Conservation (phyloP, 495 filamentous ascomycete genomes). For the Evernia prunastri region DNA sequence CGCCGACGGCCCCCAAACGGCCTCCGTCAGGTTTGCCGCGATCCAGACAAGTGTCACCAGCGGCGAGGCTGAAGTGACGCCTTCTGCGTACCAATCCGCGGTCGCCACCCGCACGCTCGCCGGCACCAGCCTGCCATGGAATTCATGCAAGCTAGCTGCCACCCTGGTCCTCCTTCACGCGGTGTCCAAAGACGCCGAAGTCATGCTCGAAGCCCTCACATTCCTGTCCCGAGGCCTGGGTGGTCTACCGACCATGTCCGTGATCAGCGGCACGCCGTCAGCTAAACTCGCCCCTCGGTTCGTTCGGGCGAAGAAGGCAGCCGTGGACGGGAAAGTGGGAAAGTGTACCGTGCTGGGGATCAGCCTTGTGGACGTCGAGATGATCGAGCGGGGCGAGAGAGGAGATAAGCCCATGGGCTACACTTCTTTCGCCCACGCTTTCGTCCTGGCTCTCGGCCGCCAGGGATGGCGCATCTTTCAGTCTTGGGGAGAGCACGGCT, state of each 20-base stretch:
- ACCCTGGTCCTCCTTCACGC: background rate
- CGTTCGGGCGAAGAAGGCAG: background rate
- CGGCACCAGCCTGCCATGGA: background rate
- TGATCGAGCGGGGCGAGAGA: constrained; percentile 2
- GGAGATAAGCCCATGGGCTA: background rate
- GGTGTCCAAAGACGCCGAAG: background rate
- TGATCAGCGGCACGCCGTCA: background rate
- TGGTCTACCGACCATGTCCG: background rate
- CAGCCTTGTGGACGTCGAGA: background rate
- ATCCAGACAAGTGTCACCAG: background rate
- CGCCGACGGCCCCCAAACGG: background rate
- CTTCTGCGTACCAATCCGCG: background rate
- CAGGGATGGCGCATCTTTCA: constrained; percentile 2
- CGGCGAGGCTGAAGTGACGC: background rate
- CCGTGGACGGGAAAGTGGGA: background rate
- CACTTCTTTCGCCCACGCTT: constrained; percentile 2
- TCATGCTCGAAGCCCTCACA: background rate
- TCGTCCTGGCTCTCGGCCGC: background rate
- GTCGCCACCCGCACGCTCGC: background rate
- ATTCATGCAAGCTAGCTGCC: constrained; percentile 4
- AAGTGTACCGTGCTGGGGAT: background rate
- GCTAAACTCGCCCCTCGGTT: background rate
- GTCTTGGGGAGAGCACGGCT: background rate
- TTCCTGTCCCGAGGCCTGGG: background rate
- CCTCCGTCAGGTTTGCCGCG: background rate